Percentiles rank a stretch among this genome's conserved stretches.
Conservation (phyloP, 345 rosid genomes). For the Excoecaria cochinchinensis region DNA sequence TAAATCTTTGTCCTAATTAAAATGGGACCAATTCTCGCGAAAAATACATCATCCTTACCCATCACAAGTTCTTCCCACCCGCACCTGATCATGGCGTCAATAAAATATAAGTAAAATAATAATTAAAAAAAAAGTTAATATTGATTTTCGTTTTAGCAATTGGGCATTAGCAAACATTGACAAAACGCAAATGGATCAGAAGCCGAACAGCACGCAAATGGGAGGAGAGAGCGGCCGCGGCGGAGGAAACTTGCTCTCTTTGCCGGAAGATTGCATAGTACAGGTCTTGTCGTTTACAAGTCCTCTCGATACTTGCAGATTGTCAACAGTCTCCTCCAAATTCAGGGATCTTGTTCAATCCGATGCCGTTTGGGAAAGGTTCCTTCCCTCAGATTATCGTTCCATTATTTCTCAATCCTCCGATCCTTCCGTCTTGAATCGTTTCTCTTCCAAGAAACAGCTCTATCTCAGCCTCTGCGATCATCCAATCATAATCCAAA, state of each 20-base stretch:
- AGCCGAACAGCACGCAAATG: not conserved
- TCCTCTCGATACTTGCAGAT: constrained; percentile 11
- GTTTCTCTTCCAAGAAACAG: constrained; percentile 9
- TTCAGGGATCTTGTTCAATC: constrained; percentile 7
- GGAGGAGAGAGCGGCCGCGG: not conserved
- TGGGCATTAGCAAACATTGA: too few species aligned
- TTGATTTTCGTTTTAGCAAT: too few species aligned
- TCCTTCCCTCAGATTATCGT: constrained; percentile 12
- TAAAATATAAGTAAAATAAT: too few species aligned
- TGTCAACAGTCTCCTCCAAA: constrained; percentile 3
- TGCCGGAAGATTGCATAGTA: constrained; percentile 16
- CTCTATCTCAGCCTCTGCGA: constrained; percentile 27
- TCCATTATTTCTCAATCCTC: not conserved
- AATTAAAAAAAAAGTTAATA: too few species aligned
- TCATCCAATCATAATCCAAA: constrained; percentile 30
- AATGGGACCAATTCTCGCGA: too few species aligned
- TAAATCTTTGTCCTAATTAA: too few species aligned
- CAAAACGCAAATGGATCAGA: too few species aligned
- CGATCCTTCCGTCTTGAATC: not conserved
- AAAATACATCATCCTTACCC: too few species aligned
- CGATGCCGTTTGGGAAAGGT: constrained; percentile 20
- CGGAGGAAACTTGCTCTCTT: not conserved
- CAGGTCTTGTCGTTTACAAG: constrained; percentile 10
- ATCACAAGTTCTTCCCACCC: too few species aligned
- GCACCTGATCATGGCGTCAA: too few species aligned